Conservation (phyloP, 257 asterid species). For the Primulina eburnea region DNA sequence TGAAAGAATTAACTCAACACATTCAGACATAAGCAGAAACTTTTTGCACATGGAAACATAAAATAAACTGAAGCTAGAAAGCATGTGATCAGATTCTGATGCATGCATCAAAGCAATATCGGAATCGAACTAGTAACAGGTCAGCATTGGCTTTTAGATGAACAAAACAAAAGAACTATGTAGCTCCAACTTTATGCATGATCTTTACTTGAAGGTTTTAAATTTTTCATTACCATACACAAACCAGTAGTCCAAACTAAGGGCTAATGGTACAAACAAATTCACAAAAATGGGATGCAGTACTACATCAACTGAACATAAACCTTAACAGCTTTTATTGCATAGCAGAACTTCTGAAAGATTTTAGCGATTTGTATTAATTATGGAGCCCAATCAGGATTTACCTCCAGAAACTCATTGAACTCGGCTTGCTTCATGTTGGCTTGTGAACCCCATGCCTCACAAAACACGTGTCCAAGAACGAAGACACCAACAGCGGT, state of each 20-base stretch:
- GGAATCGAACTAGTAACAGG: constrained; percentile 4
- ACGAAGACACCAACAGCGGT: constrained; percentile 98
- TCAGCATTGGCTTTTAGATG: constrained; percentile 8
- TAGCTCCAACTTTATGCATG: not conserved
- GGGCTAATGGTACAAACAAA: not conserved
- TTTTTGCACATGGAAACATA: constrained; percentile 10
- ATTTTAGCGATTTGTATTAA: constrained; percentile 7
- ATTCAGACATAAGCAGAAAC: constrained; percentile 14
- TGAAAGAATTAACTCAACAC: not conserved
- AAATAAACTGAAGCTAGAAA: constrained; percentile 11
- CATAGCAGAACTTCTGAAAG: constrained; percentile 1
- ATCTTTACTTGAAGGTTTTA: constrained; percentile 10
- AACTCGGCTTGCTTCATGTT: constrained; percentile 85
- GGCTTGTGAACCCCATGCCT: constrained; percentile 91
- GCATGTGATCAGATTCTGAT: constrained; percentile 10
- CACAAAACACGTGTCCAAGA: constrained; percentile 82
- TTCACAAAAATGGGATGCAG: constrained; percentile 3
- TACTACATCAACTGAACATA: constrained; percentile 17
- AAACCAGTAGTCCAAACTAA: not conserved
- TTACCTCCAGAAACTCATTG: constrained; percentile 91
- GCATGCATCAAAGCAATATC: constrained; percentile 2
- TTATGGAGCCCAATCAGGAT: constrained; percentile 13
- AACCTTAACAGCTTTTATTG: constrained; percentile 3
- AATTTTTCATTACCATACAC: constrained; percentile 1
- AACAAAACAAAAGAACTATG: constrained; percentile 11